Base-by-base conservation (phyloP, 2,329 filamentous ascomycete species). In the Aspergillus puulaauensis region DNA sequence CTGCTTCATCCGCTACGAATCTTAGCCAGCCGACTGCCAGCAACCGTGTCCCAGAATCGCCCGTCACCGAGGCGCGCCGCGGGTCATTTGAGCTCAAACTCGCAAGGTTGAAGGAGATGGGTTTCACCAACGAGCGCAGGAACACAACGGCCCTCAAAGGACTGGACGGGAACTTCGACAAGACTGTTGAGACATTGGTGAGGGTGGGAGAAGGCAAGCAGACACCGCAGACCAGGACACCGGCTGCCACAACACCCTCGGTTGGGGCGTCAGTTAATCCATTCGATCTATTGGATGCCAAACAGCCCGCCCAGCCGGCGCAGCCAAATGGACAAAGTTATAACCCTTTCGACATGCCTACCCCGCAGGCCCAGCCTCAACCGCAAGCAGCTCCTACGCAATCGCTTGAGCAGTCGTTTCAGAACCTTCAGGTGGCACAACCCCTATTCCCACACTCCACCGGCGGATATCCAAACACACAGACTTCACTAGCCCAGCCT, bases 81-180 rank as follows among this genome's bases (percentile, higher is more conserved):
- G 45, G 49, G 27, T 79, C 66, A 65, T 82, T 87, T 54, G 91
- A 96, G 44, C 81, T 83, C 50, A 98, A 98, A 73, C 75, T 98
- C 71, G 80, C 81, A 3, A 87, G 86, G 52, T 77, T 99, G 57
- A 85, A 87, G 55, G 92, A 97, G 56, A 96, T 98, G 92, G 95
- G 95, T 0, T 99, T 99, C 68, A 80, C 79, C 4, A 92, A 99
- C 70, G 86, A 89, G 43, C 90, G 89, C 66, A 86, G 90, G 58
- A 98, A 97, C 69, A 82, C 86, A 4, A 86, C 89, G 52, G 86
- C 97, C 24, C 78, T 99, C 17, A 93, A 92, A 70, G 89, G 90
- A 3, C 82, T 96, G 31, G 87, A 89, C 68, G 93, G 93, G 4
- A 93, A 95, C 69, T 71, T 99, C 57, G 91, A 97, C 65, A 89